Evolutionary conservation across 1,284 basidiomycete species (phyloP).

Genomic region (Ceratobasidium sp.): DNA sequence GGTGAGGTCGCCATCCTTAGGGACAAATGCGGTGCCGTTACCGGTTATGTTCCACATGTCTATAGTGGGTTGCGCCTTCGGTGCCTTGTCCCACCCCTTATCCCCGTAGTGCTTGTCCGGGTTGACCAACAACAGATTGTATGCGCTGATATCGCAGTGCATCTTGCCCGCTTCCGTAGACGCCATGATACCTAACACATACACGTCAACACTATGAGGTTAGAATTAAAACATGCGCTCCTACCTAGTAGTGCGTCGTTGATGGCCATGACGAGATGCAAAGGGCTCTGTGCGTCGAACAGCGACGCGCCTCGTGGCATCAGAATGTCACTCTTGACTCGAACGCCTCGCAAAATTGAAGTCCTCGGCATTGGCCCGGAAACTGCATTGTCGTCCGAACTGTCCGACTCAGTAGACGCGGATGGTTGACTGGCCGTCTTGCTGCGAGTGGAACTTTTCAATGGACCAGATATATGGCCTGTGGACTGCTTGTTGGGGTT

Average conservation of each 20-base stretch:
- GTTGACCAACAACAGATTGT: not conserved
- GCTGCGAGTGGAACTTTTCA: no score
- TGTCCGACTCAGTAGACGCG: not conserved
- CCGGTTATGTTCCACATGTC: not conserved
- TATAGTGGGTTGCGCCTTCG: not conserved
- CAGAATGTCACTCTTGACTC: conserved; percentile 14
- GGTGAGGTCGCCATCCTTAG: no score
- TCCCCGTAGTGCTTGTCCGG: not conserved
- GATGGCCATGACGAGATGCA: conserved; percentile 15
- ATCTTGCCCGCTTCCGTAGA: not conserved
- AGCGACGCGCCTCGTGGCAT: conserved; percentile 2
- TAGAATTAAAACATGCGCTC: no score
- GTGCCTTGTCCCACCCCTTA: not conserved
- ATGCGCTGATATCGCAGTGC: conserved; percentile 22
- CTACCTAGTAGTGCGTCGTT: conserved; percentile 1
- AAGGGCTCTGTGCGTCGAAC: not conserved
- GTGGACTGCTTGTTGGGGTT: no score
- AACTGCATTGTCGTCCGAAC: no score
- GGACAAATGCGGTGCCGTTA: not conserved
- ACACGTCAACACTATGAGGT: not conserved
- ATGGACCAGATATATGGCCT: no score
- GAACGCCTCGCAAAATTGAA: no score
- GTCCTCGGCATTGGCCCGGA: no score
- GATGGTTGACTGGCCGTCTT: not conserved
- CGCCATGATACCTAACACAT: conserved; percentile 10